Conservation (phyloP, 192 early-diverging fungal species). For the Backusella sp. region DNA sequence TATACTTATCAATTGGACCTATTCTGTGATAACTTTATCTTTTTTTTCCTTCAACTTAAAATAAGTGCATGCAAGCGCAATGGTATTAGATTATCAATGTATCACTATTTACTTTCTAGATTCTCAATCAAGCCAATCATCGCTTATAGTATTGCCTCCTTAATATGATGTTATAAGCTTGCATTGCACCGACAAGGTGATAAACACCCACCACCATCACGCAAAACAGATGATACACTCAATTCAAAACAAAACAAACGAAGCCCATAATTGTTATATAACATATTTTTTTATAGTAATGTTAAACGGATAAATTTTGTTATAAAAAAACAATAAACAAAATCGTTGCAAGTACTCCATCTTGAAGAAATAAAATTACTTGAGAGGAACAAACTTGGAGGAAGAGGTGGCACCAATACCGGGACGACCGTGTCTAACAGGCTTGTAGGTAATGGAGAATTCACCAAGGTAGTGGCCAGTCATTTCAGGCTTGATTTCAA, state of each 20-base stretch:
- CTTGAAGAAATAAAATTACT: slow-evolving; percentile 50
- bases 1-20: too few species aligned
- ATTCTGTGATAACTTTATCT: too few species aligned
- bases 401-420: slow-evolving; percentile 99
- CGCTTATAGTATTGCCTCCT: too few species aligned
- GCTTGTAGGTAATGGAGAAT: slow-evolving; percentile 90
- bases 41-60: too few species aligned
- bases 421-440: slow-evolving; percentile 98
- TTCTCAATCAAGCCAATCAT: too few species aligned
- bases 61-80: too few species aligned
- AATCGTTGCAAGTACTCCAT: neutral
- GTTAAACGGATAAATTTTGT: neutral
- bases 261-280: neutral
- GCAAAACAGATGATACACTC: neutral
- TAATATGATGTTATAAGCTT: too few species aligned
- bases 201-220: neutral
- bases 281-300: neutral
- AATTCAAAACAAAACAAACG: neutral
- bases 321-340: neutral
- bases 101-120: too few species aligned
- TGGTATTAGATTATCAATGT: too few species aligned
- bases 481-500: slow-evolving; percentile 84
- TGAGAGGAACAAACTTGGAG: slow-evolving; percentile 90
- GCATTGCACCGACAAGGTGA: neutral
- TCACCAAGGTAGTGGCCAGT: slow-evolving; percentile 34